Evolutionary conservation across 768 basidiomycete species (phyloP).

Genomic region (Russula brevipes): DNA sequence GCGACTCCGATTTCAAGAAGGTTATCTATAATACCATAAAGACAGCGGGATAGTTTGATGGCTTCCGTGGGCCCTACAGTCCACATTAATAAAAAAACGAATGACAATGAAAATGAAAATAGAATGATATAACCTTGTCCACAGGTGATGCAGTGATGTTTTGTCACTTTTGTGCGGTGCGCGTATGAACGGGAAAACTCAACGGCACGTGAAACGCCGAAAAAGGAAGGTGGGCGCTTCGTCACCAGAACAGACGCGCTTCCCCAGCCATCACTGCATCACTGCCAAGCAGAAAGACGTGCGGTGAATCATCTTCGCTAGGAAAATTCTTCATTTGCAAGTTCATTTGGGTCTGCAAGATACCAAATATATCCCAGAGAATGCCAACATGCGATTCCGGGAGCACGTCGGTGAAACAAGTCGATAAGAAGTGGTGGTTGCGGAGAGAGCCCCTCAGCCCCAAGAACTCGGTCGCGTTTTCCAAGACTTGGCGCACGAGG

Average conservation of each 20-base stretch:
- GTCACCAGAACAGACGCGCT: conserved; percentile 37
- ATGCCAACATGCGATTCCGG: conserved; percentile 58
- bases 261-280: conserved; percentile 50
- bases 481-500: conserved; percentile 71
- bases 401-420: conserved; percentile 68
- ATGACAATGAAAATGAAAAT: too few species aligned
- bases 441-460: conserved; percentile 51
- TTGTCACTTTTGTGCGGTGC: neutral
- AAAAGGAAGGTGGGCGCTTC: neutral
- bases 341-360: conserved; percentile 45
- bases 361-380: conserved; percentile 70
- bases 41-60: neutral
- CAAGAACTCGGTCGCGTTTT: conserved; percentile 74
- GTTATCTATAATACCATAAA: neutral
- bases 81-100: too few species aligned
- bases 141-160: neutral
- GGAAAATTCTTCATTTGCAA: conserved; percentile 26
- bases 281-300: conserved; percentile 57
- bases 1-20: neutral
- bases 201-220: too few species aligned
- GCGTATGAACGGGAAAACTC: neutral
- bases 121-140: neutral
- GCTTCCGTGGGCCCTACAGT: too few species aligned
- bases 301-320: conserved; percentile 46
- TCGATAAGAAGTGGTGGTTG: conserved; percentile 59